Conservation (phyloP, 768 basidiomycete species). For the Sistotremastrum suecicum region DNA sequence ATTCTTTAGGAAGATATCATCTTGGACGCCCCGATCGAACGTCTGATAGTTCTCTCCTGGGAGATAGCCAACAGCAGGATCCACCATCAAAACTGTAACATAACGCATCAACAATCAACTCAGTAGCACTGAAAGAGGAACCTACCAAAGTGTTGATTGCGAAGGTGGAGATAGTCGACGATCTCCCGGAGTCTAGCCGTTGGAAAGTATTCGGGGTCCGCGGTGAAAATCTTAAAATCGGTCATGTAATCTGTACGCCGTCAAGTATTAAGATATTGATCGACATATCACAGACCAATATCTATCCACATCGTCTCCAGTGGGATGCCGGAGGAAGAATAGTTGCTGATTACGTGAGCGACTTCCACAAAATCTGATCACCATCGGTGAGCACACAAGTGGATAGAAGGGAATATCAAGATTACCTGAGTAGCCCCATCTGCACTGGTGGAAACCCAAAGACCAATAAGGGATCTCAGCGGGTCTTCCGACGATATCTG, state of each 20-base stretch:
- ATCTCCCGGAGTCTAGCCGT: conserved; percentile 51
- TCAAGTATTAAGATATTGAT: too few relatives aligned
- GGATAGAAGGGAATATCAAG: too few relatives aligned
- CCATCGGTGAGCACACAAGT: neutral
- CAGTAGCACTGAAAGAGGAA: neutral
- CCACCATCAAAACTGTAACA: conserved; percentile 51
- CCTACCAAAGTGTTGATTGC: conserved; percentile 45
- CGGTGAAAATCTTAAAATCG: conserved; percentile 50
- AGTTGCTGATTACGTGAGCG: conserved; percentile 45
- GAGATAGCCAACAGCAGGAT: conserved; percentile 48
- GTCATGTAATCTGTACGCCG: conserved; percentile 40
- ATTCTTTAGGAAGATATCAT: conserved; percentile 49
- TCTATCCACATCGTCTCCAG: conserved; percentile 74
- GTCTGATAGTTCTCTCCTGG: conserved; percentile 34
- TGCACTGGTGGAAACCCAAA: conserved; percentile 59
- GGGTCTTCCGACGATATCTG: conserved; percentile 47
- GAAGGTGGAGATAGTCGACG: conserved; percentile 41
- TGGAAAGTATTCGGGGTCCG: conserved; percentile 58
- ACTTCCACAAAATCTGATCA: conserved; percentile 45
- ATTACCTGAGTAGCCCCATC: conserved; percentile 49
- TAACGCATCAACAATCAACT: neutral
- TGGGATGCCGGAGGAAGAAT: conserved; percentile 46
- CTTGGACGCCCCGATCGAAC: conserved; percentile 36
- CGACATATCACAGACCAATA: conserved; percentile 30
- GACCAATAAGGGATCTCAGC: conserved; percentile 68